Base-by-base conservation (phyloP, 495 filamentous ascomycete species). In the Neurospora sp. region DNA sequence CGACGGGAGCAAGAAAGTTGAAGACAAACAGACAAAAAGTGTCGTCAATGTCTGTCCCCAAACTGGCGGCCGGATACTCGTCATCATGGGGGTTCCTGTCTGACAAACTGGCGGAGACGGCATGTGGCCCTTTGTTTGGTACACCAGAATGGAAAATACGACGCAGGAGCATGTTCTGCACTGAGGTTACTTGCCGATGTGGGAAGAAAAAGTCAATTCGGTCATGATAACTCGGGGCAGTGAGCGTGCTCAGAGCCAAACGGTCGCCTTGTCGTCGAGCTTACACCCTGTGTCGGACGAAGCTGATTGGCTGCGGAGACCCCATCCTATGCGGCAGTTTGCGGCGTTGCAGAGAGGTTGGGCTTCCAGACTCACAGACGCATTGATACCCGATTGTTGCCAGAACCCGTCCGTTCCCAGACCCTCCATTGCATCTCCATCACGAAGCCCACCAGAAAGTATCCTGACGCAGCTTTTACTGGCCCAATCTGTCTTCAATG, bases 301-400 rank as follows among this genome's bases (percentile, higher is more conserved):
- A 37, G 68, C 5, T 76, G 77, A 80, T 81, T 81, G 79, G 79
- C 71, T 74, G 73, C 53, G 40, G 20, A 46, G 42, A 40, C 69
- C 35, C 68, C 20, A 38, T 68, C 42, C 12, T 69, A 68, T 76
- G 76, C 71, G 40, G 69, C 53, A 66, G 53, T 35, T 66, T 66
- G 53, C 53, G 53, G 53, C 53, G 53, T 66, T 66, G 53, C 53
- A 66, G 69, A 53, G 5, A 74, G 71, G 73, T 81, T 77, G 77
- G 80, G 78, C 74, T 77, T 44, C 48, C n/a, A 70, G 70, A 35
- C 22, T 22, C 16, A 6, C 53, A 74, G 46, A 81, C 68, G 80
- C 79, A 79, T 82, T 82, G 80, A 74, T 82, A 80, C 80, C 80
- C 80, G 73, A 82, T 73, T 66, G 73, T 39, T 38, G 37, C 73